Evolutionary conservation across 2,329 filamentous ascomycete species (phyloP).

Genomic region (Fusarium marasasianum): DNA sequence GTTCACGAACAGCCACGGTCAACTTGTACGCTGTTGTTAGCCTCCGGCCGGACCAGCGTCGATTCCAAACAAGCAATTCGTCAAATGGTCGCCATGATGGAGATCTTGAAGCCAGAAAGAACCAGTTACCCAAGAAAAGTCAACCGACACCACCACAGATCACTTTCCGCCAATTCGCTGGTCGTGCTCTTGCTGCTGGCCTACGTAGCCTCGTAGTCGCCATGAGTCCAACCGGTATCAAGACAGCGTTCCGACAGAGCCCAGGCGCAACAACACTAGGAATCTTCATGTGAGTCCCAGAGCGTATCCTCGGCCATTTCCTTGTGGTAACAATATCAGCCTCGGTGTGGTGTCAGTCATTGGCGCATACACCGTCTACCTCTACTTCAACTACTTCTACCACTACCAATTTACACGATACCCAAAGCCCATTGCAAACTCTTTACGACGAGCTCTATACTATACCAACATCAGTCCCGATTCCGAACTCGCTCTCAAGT

Average conservation of each 20-base stretch:
- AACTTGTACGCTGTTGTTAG: slow-evolving; percentile 45
- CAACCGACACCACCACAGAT: slow-evolving; percentile 39
- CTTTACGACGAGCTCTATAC: slow-evolving; percentile 85
- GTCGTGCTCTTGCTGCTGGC: slow-evolving; percentile 46
- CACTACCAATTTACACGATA: slow-evolving; percentile 64
- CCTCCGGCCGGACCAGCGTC: slow-evolving; percentile 41
- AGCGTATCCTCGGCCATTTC: not conserved
- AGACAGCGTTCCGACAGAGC: slow-evolving; percentile 47
- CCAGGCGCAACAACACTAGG: slow-evolving; percentile 45
- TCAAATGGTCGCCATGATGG: slow-evolving; percentile 13
- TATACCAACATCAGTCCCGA: slow-evolving; percentile 83
- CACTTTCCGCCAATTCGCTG: slow-evolving; percentile 46
- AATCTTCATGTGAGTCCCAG: slow-evolving; percentile 44
- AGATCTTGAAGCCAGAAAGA: slow-evolving; percentile 30
- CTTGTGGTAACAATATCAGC: slow-evolving; percentile 32
- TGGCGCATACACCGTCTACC: slow-evolving; percentile 46
- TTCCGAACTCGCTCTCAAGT: slow-evolving; percentile 79
- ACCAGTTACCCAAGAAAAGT: slow-evolving; percentile 38
- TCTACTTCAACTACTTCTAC: slow-evolving; percentile 66
- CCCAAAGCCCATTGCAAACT: slow-evolving; percentile 77
- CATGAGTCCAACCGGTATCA: slow-evolving; percentile 49
- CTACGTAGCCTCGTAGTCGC: slow-evolving; percentile 49
- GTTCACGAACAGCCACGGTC: slow-evolving; percentile 42
- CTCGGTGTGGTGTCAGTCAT: slow-evolving; percentile 44
- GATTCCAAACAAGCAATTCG: slow-evolving; percentile 42